Evolutionary conservation across 352 stramenopile species (phyloP), one percentile per base, ranked within the genome.

Genomic region (Phytophthora hibernalis): DNA sequence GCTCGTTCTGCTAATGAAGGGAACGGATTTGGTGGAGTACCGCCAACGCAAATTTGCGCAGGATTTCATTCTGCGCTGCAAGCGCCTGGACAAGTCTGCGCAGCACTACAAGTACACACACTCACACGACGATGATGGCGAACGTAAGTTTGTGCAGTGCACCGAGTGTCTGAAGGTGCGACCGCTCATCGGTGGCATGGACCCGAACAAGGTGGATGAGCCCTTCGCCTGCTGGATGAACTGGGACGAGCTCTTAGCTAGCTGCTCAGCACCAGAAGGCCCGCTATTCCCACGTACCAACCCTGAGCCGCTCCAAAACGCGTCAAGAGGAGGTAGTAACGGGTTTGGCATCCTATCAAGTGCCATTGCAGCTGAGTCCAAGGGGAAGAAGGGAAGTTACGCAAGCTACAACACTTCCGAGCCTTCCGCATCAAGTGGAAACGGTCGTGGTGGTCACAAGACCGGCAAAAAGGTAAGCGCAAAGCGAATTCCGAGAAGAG

Each of bases 171-270:
- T 89, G 44, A 93, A 93, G 63, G 71, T 87, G 45, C 82, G 85
- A 2, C 82, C 85, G 31, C 66, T 93, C n/a, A 73, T 93, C 20
- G 80, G 76, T 51, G 85, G 85, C 49, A 92, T 93, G 85, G 83
- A 93, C 38, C 76, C 79, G 13, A 64, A 71, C 38, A 91, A 87
- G 63, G 61, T 92, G 35, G 68, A 72, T 2, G 78, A 93, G 61
- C 85, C 85, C n/a, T 93, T 93, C 59, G 80, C 84, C 38, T 93
- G 85, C 66, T 93, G 85, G 85, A 93, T 93, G 85, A 92, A 93
- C 52, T 92, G 82, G 80, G 85, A 93, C 54, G 85, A 93, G 42
- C 71, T 93, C 1, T 76, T 89, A 50, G 83, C 85, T 51, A 92
- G 83, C 48, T 93, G 85, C 63, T 91, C 82, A n/a, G 85, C 83